Conservation (phyloP, 129 eudicot species). For the Arctium lappa region DNA sequence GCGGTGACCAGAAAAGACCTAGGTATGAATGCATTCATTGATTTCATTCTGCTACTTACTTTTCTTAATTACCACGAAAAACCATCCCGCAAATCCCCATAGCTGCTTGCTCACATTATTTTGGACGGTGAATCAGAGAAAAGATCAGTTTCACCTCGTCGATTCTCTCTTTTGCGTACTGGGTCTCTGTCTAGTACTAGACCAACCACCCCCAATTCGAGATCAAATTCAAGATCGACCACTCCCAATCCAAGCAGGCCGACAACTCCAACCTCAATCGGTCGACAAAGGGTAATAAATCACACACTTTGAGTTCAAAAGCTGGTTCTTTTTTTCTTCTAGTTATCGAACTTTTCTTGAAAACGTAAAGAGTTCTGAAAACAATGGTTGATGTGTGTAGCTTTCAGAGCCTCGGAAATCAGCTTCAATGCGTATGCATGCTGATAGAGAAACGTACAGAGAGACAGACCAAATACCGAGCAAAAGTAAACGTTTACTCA, state of each 20-base stretch:
- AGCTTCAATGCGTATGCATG: conserved; percentile 70
- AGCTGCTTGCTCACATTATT: conserved; percentile 1
- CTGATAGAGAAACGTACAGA: conserved; percentile 45
- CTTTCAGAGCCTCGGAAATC: conserved; percentile 75
- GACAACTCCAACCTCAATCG: conserved; percentile 56
- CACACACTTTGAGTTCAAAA: neutral
- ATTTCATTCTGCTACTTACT: neutral
- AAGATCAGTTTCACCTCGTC: conserved; percentile 74
- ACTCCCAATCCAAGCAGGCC: conserved; percentile 48
- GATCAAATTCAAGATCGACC: conserved; percentile 34
- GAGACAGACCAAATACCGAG: conserved; percentile 64
- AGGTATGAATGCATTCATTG: conserved; percentile 8
- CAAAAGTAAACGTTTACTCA: conserved; percentile 93
- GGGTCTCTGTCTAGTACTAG: conserved; percentile 36
- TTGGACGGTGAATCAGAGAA: conserved; percentile 51
- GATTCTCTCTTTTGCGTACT: conserved; percentile 77
- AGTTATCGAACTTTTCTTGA: neutral
- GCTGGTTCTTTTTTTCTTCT: neutral
- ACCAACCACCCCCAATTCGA: conserved; percentile 34
- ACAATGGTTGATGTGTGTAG: conserved; percentile 8
- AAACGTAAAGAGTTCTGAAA: neutral
- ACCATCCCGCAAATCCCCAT: neutral
- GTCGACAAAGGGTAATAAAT: conserved; percentile 54
- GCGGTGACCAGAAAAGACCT: conserved; percentile 37
- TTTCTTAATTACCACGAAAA: neutral